Evolutionary conservation across 306 rosid species (phyloP).

Genomic region (Inga leiocalycina): DNA sequence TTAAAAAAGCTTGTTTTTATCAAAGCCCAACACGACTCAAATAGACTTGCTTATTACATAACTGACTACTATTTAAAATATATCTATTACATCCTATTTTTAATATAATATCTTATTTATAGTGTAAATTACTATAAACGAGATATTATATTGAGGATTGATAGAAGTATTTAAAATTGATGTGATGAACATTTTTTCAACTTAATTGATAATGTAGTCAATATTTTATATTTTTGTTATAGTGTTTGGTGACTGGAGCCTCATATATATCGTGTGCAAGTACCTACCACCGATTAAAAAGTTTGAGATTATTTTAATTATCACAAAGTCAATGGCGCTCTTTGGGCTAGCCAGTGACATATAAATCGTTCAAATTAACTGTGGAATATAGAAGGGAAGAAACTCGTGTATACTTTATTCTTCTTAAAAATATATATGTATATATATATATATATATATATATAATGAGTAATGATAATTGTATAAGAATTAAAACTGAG

Average conservation of each 20-base stretch:
- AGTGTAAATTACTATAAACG: too few relatives aligned
- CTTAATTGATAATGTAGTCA: not conserved
- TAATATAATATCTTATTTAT: too few relatives aligned
- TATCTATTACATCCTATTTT: too few relatives aligned
- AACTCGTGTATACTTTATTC: not conserved
- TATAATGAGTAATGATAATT: not conserved
- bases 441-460: not conserved
- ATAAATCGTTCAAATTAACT: not conserved
- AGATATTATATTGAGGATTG: too few relatives aligned
- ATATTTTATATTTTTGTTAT: not conserved
- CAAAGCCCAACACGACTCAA: too few relatives aligned
- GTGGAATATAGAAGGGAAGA: not conserved
- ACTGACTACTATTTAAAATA: too few relatives aligned
- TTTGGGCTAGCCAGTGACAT: not conserved
- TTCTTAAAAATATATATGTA: not conserved
- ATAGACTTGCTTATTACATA: too few relatives aligned
- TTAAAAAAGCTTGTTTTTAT: too few relatives aligned
- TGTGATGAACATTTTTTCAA: too few relatives aligned
- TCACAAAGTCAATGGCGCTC: conserved; percentile 7
- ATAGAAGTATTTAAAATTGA: too few relatives aligned
- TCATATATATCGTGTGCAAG: not conserved
- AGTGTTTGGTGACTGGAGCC: not conserved
- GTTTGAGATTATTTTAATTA: not conserved
- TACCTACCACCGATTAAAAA: not conserved
- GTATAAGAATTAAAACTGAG: not conserved